Base-by-base conservation (phyloP, 495 filamentous ascomycete genomes). In the Niebla homalea region DNA sequence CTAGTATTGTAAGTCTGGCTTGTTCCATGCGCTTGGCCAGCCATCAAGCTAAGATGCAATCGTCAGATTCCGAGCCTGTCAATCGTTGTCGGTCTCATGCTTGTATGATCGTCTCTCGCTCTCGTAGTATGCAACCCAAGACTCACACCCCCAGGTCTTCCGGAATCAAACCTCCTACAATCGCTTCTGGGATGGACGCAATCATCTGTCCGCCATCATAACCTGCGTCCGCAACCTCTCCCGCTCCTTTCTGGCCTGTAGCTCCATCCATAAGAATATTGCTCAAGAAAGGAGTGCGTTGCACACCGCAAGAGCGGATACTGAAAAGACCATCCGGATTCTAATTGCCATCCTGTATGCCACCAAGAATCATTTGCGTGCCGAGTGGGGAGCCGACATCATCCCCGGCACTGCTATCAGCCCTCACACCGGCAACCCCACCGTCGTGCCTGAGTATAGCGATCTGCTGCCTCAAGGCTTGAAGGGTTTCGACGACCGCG, bases 51-150 rank as follows among this genome's bases (percentile, higher is more conserved):
- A 42, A 48, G 22, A 26, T 48, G 41, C 25, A 8, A 16, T 14
- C 40, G 37, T 48, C 26, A 80, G 75, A 80, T 88, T 48, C 83
- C 84, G 15, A 81, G 76, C n/a, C 64, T 88, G 1, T 85, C 81
- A 19, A 88, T 88, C 52, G 84, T 88, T 45, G 83, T 87, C 21
- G 84, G 84, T 60, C 60, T 88, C 16, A 86, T 88, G 80, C 81
- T 88, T 32, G 84, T 63, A 56, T 14, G 15, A 45, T 11, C 18
- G 5, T 21, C 19, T 39, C 5, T 32, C 29, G 5, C 14, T 18
- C 35, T 18, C 29, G 29, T 14, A 7, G 18, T 21, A 32, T 32
- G 15, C 22, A 12, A 16, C 22, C 14, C 4, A 8, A 16, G 14
- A 6, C 1, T 48, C 50, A 23, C 36, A 22, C 5, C 35, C 16